phyloP scores from a whole-genome alignment of 108 stramenopile genomes.

The Nitzschia inconspicua region DNA sequence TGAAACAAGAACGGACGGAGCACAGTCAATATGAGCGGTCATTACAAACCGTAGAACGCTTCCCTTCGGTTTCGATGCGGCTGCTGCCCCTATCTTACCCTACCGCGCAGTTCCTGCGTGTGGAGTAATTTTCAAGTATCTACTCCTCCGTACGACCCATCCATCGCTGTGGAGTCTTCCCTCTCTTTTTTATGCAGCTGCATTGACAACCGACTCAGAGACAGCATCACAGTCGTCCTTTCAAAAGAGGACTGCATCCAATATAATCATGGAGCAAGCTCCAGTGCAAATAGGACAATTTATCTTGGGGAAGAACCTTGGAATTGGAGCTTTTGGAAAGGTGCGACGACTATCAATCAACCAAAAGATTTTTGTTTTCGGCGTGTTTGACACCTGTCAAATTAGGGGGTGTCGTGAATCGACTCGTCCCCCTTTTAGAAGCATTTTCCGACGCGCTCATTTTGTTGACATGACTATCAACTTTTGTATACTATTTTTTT shows the following conservation, averaged over 20 bases:
- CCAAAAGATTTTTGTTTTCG: neutral
- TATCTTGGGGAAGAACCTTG: constrained; percentile 97
- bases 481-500: constrained; percentile 21
- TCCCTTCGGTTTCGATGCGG: too few relatives aligned
- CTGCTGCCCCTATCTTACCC: too few relatives aligned
- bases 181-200: neutral
- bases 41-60: too few relatives aligned
- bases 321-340: constrained; percentile 99
- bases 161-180: neutral
- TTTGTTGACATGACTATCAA: constrained; percentile 16
- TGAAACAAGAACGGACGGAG: too few relatives aligned
- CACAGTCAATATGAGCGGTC: too few relatives aligned
- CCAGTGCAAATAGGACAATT: constrained; percentile 97
- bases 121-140: too few relatives aligned
- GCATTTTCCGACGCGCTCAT: neutral
- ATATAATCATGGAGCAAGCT: constrained; percentile 70
- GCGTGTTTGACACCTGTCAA: neutral
- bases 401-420: constrained; percentile 1
- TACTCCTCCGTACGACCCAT: too few relatives aligned
- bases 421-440: neutral
- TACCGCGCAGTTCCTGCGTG: too few relatives aligned
- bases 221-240: too few relatives aligned
- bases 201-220: too few relatives aligned
- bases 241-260: too few relatives aligned
- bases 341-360: constrained; percentile 17